Evolutionary conservation across 345 rosid genomes (phyloP), one percentile per base, ranked within the genome.

Genomic region (Hibiscus syriacus): DNA sequence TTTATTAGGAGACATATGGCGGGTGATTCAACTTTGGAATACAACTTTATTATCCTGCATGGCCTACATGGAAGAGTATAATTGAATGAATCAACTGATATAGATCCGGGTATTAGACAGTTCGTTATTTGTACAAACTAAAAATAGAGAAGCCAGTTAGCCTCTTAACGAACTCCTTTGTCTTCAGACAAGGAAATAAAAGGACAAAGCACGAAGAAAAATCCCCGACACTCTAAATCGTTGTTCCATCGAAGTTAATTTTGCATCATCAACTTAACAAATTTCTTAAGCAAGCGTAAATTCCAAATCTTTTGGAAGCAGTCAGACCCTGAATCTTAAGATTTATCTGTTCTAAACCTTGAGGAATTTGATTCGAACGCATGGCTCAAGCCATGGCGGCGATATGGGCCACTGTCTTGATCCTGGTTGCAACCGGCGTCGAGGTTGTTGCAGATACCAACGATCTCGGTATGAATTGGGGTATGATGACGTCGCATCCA

Each of bases 401-500:
- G 1, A 10, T 59, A 14, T 66, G 75, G 75, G 48, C 50, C 6
- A 49, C 46, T 9, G 49, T 14, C 43, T 25, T 67, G 3, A 64
- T 81, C 36, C 38, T 77, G 77, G 70, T 73, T 13, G 54, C 75
- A 71, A 57, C 77, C 25, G 0, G 50, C 50, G 50, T 46, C 71
- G 52, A 56, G 23, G 68, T 68, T 19, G 78, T 78, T 8, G 80
- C 71, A 11, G 41, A 70, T 14, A 81, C 79, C 53, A 3, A 45
- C 49, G 49, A 45, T 13, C 49, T 92, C 0, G 98, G 97, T 27
- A 85, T 92, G 64, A 92, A 92, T 55, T 92, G 94, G 97, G 98
- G 98, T 0, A 77, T 70, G 26, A 67, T 83, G 25, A 78, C 92
- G 23, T 83, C 96, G 2, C 97, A 90, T 46, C 92, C 86, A 0